Conservation (phyloP, 768 basidiomycete genomes). For the Trametes gibbosa region DNA sequence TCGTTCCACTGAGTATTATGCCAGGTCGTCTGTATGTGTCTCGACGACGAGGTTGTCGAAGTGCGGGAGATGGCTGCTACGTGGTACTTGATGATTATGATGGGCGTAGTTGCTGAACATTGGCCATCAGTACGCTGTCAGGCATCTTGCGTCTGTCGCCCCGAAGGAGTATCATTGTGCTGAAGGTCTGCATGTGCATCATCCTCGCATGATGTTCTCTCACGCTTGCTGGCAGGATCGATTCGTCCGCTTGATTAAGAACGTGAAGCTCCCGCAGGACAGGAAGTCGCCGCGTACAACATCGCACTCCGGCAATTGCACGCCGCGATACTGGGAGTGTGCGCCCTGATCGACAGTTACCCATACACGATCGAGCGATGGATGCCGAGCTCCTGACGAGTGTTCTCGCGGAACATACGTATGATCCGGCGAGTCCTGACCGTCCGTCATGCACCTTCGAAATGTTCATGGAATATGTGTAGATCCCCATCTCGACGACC, state of each 20-base stretch:
- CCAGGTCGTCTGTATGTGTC: constrained; percentile 74
- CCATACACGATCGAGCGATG: constrained; percentile 95
- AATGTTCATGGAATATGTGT: constrained; percentile 3
- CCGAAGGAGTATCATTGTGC: constrained; percentile 66
- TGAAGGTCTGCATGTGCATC: constrained; percentile 50
- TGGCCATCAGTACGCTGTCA: constrained; percentile 59
- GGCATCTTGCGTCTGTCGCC: constrained; percentile 83
- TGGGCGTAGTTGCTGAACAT: not conserved
- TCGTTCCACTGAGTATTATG: not conserved
- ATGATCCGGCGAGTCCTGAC: constrained; percentile 63
- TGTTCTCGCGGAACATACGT: constrained; percentile 77
- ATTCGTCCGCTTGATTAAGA: constrained; percentile 72
- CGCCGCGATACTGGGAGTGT: constrained; percentile 91
- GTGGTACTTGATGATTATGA: constrained; percentile 39
- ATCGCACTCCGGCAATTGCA: constrained; percentile 75
- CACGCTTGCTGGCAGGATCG: constrained; percentile 50
- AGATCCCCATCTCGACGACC: constrained; percentile 83
- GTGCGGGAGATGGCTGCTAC: constrained; percentile 88
- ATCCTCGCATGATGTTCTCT: constrained; percentile 9
- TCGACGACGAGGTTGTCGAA: constrained; percentile 86
- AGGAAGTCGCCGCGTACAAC: constrained; percentile 67
- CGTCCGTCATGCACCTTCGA: too few relatives aligned
- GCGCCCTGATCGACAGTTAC: constrained; percentile 89
- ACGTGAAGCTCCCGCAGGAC: constrained; percentile 58
- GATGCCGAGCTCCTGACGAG: constrained; percentile 83